Evolutionary conservation across 805 yeast genomes (phyloP), one percentile per base, ranked within the genome.

Genomic region (Yarrowia divulgata): DNA sequence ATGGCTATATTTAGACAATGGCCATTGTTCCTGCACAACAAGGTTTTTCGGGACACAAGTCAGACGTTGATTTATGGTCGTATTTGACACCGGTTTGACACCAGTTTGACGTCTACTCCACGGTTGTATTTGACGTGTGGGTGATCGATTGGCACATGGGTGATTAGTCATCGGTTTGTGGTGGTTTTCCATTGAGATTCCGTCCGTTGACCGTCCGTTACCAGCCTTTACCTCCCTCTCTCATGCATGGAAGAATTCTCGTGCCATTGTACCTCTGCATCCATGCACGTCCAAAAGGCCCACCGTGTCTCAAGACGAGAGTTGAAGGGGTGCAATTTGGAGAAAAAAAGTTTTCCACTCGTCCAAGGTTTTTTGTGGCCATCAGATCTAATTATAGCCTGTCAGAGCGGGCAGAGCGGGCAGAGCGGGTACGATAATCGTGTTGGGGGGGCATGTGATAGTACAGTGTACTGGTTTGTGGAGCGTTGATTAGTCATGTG

Each of bases 1-100:
- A 57, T 40, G 48, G 48, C 63, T 57, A 57, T 57, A 57, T 40
- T 57, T 57, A 57, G 63, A 57, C 63, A 57, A 57, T 57, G 63
- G n/a, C 63, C 32, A 57, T 57, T 57, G 63, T 57, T 23, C 29
- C 40, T 55, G 48, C 45, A 42, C 9, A 18, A 12, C 5, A 13
- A 35, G 5, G 29, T 23, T 23, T 23, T 23, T n/a, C n/a, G n/a
- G n/a, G n/a, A n/a, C n/a, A n/a, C n/a, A n/a, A n/a, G n/a, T 14
- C 16, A n/a, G 55, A 16, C 23, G 40, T n/a, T 32, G 40, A 29
- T 12, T 19, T 23, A 12, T 6, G 16, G 16, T 6, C 29, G 16
- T 12, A 8, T 10, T 6, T 48, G 52, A 48, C 35, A 35, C 14
- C 35, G 1, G 2, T 10, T 6, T 23, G 52, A 48, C n/a, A n/a